A percentile compares a stretch with the other conserved stretches of the same genome.
Conservation (phyloP, 768 basidiomycete genomes). For the Collybiopsis confluens region DNA sequence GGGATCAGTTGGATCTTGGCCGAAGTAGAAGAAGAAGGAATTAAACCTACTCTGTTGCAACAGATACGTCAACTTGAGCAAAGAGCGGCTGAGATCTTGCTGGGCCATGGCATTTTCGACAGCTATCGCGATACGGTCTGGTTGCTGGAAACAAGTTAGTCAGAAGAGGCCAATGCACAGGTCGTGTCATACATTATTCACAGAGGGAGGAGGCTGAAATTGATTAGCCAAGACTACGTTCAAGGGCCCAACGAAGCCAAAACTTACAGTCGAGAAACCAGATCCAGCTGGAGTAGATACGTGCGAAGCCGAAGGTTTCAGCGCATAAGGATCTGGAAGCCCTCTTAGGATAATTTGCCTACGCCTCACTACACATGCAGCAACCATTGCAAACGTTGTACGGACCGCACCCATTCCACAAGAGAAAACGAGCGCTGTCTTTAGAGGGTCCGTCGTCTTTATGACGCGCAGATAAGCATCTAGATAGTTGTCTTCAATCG, state of each 20-base stretch:
- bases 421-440: slow-evolving; percentile 85
- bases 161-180: slow-evolving; percentile 8
- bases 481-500: slow-evolving; percentile 94
- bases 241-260: background rate
- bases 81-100: slow-evolving; percentile 71
- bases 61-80: slow-evolving; percentile 75
- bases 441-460: slow-evolving; percentile 69
- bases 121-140: slow-evolving; percentile 52
- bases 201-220: background rate
- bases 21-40: background rate
- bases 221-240: slow-evolving; percentile 13
- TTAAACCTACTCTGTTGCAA: slow-evolving; percentile 69
- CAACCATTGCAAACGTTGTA: slow-evolving; percentile 97
- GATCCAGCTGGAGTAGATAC: slow-evolving; percentile 23
- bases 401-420: slow-evolving; percentile 97
- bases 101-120: slow-evolving; percentile 76
- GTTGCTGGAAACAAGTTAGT: slow-evolving; percentile 25
- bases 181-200: background rate
- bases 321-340: slow-evolving; percentile 73
- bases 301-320: slow-evolving; percentile 23
- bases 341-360: slow-evolving; percentile 67
- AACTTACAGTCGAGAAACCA: slow-evolving; percentile 46
- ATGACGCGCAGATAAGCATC: slow-evolving; percentile 89
- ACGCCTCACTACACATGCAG: slow-evolving; percentile 80
- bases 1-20: background rate